Base-by-base conservation (phyloP, 306 rosid species). In the Luffa aegyptiaca region DNA sequence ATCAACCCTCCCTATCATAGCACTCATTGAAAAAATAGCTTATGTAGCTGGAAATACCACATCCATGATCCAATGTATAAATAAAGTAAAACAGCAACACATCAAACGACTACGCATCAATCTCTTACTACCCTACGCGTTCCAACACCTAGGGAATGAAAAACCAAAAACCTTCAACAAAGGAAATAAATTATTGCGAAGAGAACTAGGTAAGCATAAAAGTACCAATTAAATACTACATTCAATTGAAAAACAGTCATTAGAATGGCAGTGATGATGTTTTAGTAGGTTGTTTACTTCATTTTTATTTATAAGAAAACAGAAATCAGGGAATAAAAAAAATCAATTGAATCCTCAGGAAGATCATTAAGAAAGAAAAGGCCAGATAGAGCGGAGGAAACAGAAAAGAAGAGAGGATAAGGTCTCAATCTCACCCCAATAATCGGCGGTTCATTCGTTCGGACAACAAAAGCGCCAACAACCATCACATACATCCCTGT, bases 401-500 rank as follows among this genome's bases (percentile, higher is more conserved):
- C 33, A 58, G 14, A 11, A 33, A 26, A 11, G 69, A 31, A 51
- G 10, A 53, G 1, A 10, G 59, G 36, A 17, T 0, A 26, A 58
- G 21, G 2, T 58, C 36, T 18, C 1, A 36, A 64, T 64, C 46
- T 49, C 80, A 94, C 97, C 93, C 83, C 86, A 82, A 94, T 84
- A 49, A 86, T 12, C 9, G 94, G 90, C 53, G 75, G 85, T 73
- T 90, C 88, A 17, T 81, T 84, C 1, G 65, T 57, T 62, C 88
- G 87, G 18, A 81, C 36, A 46, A 59, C 46, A 77, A 86, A 92
- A 53, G 84, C 92, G 76, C 98, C 98, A 46, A 94, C 91, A 2
- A 90, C 94, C 97, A 94, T 89, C 5, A 92, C 93, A 68, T 94
- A 92, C 97, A 90, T 92, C 79, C 97, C 98, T 91, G 79, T 53